phyloP scores from a whole-genome alignment of 176 grass and related monocot species.

The Paspalum notatum region DNA sequence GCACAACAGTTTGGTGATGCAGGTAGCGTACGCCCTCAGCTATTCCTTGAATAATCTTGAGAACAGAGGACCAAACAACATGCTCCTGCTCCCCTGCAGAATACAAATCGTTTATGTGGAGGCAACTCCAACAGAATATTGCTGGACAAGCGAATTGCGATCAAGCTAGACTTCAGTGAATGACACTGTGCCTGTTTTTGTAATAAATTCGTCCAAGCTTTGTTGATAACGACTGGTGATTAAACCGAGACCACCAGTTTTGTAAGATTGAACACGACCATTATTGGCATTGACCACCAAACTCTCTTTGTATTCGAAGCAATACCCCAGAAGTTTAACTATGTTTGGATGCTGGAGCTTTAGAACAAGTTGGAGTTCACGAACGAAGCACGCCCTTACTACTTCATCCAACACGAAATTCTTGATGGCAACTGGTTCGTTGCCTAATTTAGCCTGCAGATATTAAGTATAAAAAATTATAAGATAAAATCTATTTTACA shows the following conservation, averaged over 20 bases:
- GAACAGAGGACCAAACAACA: neutral
- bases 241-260: neutral
- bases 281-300: neutral
- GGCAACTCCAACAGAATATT: neutral
- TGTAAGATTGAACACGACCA: neutral
- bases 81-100: neutral
- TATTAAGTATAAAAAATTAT: neutral
- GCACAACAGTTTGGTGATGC: neutral
- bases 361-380: neutral
- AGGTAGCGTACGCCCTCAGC: slow-evolving; percentile 2
- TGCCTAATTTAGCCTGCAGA: neutral
- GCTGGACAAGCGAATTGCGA: neutral
- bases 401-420: neutral
- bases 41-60: slow-evolving; percentile 13
- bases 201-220: neutral
- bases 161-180: neutral
- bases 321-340: neutral
- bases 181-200: neutral
- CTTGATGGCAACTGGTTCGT: neutral
- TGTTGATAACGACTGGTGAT: neutral
- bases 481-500: no score
- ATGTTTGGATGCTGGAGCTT: neutral
- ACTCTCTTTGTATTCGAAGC: neutral
- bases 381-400: neutral
- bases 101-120: neutral